phyloP scores from a whole-genome alignment of 2,329 filamentous ascomycete genomes.

The Dendryphion nanum region DNA sequence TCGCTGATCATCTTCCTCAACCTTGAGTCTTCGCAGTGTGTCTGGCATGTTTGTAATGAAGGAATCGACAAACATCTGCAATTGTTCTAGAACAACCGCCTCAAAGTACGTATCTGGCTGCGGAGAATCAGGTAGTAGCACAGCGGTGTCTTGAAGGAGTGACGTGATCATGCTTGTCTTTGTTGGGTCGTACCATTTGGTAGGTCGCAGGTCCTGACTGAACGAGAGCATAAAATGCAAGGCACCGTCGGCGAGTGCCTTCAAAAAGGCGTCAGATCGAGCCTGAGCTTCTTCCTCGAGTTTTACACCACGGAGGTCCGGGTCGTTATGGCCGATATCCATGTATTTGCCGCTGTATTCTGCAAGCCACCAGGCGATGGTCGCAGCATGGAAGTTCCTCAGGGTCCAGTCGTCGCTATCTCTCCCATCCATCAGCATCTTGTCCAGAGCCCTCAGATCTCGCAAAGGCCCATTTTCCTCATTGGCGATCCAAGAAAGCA shows the following conservation, averaged over 20 bases:
- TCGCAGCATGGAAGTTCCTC: conserved; percentile 73
- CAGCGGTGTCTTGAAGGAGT: conserved; percentile 75
- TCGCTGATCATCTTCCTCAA: conserved; percentile 86
- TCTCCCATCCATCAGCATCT: conserved; percentile 62
- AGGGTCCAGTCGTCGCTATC: conserved; percentile 72
- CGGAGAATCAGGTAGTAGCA: conserved; percentile 65
- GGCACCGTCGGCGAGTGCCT: conserved; percentile 80
- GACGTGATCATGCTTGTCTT: conserved; percentile 79
- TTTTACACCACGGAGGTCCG: conserved; percentile 53
- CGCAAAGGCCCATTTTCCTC: conserved; percentile 66
- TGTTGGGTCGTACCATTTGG: conserved; percentile 85
- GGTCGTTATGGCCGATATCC: conserved; percentile 63
- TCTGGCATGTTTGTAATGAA: conserved; percentile 96
- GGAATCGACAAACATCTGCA: conserved; percentile 85
- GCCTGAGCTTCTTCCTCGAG: conserved; percentile 66
- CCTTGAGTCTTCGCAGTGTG: conserved; percentile 78
- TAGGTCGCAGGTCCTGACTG: conserved; percentile 74
- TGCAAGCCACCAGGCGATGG: conserved; percentile 82
- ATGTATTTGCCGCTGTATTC: conserved; percentile 91
- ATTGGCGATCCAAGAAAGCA: conserved; percentile 73
- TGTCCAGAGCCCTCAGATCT: conserved; percentile 69
- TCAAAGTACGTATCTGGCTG: conserved; percentile 73
- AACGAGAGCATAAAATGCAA: conserved; percentile 89
- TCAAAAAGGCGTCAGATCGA: conserved; percentile 70
- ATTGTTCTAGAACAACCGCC: conserved; percentile 69